phyloP scores from a whole-genome alignment of 257 asterid genomes.

The Nemophila menziesii region DNA sequence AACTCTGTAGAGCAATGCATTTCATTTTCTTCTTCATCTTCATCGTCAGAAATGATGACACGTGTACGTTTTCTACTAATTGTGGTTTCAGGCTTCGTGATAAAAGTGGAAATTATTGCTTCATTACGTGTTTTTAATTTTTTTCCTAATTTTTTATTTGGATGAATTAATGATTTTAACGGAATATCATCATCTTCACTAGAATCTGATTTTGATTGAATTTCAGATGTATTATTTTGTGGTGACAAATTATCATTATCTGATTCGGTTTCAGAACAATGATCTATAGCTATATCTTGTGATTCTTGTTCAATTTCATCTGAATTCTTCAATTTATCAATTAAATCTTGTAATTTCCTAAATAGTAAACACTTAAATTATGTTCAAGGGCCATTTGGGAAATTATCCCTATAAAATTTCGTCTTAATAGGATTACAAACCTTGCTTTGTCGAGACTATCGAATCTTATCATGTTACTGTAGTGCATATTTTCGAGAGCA shows the following conservation, averaged over 20 bases:
- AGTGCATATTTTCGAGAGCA: constrained; percentile 92
- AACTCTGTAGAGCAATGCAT: constrained; percentile 25
- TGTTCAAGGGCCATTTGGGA: no score
- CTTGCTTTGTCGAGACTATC: constrained; percentile 76
- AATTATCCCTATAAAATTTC: no score
- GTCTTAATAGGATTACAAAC: constrained; percentile 19
- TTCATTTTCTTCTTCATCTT: constrained; percentile 44
- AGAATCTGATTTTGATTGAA: constrained; percentile 23
- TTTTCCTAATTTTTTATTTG: constrained; percentile 28
- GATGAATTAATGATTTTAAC: constrained; percentile 34
- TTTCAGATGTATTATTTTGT: constrained; percentile 35
- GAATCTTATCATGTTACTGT: constrained; percentile 89
- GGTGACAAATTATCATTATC: constrained; percentile 44
- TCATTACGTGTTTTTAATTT: constrained; percentile 25
- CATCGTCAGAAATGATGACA: constrained; percentile 78
- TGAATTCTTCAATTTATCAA: constrained; percentile 44
- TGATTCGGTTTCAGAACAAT: constrained; percentile 75
- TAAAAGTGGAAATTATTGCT: constrained; percentile 21
- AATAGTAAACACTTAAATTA: neutral
- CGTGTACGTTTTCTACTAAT: constrained; percentile 64
- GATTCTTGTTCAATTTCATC: constrained; percentile 25
- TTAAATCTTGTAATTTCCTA: neutral
- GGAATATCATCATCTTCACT: constrained; percentile 39
- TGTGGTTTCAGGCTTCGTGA: constrained; percentile 29
- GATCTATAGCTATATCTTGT: constrained; percentile 26